Base-by-base conservation (phyloP, 768 basidiomycete species). In the Porpolomopsis calyptriformis region DNA sequence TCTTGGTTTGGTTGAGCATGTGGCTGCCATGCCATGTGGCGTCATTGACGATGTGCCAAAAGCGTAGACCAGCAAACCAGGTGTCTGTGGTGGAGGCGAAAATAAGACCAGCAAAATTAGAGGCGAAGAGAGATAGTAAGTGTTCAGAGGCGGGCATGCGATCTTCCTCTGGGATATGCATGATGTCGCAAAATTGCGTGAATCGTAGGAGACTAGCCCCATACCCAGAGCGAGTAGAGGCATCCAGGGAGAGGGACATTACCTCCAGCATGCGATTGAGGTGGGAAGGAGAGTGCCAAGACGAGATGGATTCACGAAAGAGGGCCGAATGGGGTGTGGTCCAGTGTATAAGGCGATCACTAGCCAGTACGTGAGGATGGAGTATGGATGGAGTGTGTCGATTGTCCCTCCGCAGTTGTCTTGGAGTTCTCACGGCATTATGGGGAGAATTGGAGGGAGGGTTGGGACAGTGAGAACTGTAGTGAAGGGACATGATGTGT, bases 1-100 rank as follows among this genome's bases (percentile, higher is more conserved):
- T n/a, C n/a, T n/a, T n/a, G n/a, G n/a, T n/a, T n/a, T n/a, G n/a
- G n/a, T n/a, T n/a, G n/a, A n/a, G n/a, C n/a, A n/a, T n/a, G n/a
- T 62, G 55, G 9, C 57, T 57, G 1, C 65, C 64, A 24, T 50
- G 14, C 71, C 70, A 72, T 0, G 51, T 54, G 2, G 68, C 67
- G 4, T 55, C 42, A 24, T 68, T 54, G 9, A 60, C 3, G 1
- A 57, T 27, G 42, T 73, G 69, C 68, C 69, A 73, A 2, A 53
- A 53, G 0, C 60, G 49, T 0, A 71, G 22, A 1, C 64, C 64
- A 0, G 64, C 57, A 1, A 71, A 23, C 69, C 68, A 71, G 0
- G 51, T 53, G 1, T 53, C 52, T 19, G 69, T 55, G 0, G 63
- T 62, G 9, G 51, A 52, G 0, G 59, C 60, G 0, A 57, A 53